These are phyloP conservation scores for Dictyostelium capitatum DNA, from an alignment of 78 protist genomes.

Conservation along the genomic window DNA sequence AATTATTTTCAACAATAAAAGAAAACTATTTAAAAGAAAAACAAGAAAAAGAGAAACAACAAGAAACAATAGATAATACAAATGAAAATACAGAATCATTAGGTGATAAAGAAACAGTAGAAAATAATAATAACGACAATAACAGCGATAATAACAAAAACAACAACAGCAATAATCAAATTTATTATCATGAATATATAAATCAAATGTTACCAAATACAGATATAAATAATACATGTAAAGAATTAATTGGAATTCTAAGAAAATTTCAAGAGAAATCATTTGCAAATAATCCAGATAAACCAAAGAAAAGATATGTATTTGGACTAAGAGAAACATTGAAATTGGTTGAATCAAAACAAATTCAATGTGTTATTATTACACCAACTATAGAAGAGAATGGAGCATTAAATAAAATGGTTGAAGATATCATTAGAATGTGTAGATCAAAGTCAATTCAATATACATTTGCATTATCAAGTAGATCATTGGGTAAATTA, in stretches of 20 bases:
- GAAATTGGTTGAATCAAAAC: constrained; percentile 1
- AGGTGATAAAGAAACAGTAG: not conserved
- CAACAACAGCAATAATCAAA: constrained; percentile 1
- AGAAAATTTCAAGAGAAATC: constrained; percentile 53
- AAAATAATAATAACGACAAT: not conserved
- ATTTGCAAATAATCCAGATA: not conserved
- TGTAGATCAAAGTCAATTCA: constrained; percentile 30
- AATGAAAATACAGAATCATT: not conserved
- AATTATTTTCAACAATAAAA: not conserved
- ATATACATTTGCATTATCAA: constrained; percentile 60
- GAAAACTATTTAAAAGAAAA: constrained; percentile 4
- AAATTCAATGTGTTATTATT: constrained; percentile 28
- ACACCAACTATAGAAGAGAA: constrained; percentile 57
- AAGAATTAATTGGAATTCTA: constrained; percentile 22
- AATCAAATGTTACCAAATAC: constrained; percentile 28
- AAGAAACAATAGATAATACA: not conserved
- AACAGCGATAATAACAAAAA: not conserved
- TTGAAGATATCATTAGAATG: not conserved
- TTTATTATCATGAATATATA: constrained; percentile 13
- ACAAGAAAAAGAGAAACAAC: not conserved
- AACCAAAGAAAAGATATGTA: constrained; percentile 54
- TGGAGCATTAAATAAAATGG: constrained; percentile 31
- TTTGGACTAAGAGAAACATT: constrained; percentile 56
- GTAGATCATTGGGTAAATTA: constrained; percentile 31
- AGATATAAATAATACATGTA: constrained; percentile 27